Evolutionary conservation across 2,329 filamentous ascomycete species (phyloP), one percentile per base, ranked within the genome.

Genomic region (Arachnomyces sp.): DNA sequence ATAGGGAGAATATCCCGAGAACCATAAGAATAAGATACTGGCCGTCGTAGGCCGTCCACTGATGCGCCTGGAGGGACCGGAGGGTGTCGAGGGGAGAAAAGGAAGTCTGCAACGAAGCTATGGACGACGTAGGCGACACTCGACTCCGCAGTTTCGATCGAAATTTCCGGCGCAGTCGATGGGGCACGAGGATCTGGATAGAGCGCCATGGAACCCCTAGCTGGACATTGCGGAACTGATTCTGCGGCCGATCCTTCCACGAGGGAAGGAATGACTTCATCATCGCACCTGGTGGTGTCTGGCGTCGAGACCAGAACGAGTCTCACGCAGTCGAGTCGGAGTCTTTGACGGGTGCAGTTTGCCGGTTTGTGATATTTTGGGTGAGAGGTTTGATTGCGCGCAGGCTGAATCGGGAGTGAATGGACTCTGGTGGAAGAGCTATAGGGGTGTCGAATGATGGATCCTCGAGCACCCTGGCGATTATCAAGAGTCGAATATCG

Each of bases 11-110:
- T 51, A 94, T 77, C 51, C 79, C 79, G 36, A 94, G 64, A 39
- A 82, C 74, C 43, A 80, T 76, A 18, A 94, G 66, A 42, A 90
- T 69, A 37, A 86, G 62, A 62, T 95, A 93, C 66, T 95, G 89
- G 31, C 84, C 74, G 63, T 96, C 90, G 59, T 88, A 84, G 38
- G 81, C 69, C 38, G 76, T 82, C 85, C 86, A 95, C 48, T 78
- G 78, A 59, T 92, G 86, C 44, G 76, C 76, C 53, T 82, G 81
- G 47, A 95, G 70, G 29, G 82, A 77, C 45, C 78, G 76, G 45
- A 95, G 64, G 9, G 87, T 88, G 56, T 93, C 82, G 54, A 76
- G 71, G 4, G 86, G 81, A 50, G 83, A 88, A 63, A 88, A 84
- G 1, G 88, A 94, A 12, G 80, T 88, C 63, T 93, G 77, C 40